These are phyloP conservation scores for Penicillium sp. DNA, from an alignment of 2,329 filamentous ascomycete genomes.

Conservation along the genomic window DNA sequence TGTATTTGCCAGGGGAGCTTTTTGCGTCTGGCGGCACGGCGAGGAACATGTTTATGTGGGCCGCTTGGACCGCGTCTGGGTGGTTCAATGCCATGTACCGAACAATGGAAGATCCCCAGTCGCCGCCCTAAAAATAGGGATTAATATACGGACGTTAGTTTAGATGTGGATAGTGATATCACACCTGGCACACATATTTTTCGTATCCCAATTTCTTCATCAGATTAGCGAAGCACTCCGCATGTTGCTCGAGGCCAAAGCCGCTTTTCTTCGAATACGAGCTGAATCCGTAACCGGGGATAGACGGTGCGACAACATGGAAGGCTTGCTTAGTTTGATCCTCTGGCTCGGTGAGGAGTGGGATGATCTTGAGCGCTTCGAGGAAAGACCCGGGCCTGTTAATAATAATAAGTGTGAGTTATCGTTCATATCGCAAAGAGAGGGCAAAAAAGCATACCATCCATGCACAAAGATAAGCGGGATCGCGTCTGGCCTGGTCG, in stretches of 20 bases:
- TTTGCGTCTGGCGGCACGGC: no score
- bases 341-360: conserved; percentile 28
- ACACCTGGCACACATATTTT: conserved; percentile 31
- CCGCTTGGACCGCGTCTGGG: conserved; percentile 25
- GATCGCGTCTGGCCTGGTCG: conserved; percentile 33
- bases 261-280: conserved; percentile 23
- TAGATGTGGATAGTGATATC: no score
- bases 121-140: no score
- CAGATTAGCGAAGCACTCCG: conserved; percentile 25
- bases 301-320: conserved; percentile 34
- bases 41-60: conserved; percentile 30
- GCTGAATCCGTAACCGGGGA: conserved; percentile 35
- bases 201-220: conserved; percentile 31
- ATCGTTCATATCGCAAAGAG: no score
- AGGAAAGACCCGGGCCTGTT: conserved; percentile 43
- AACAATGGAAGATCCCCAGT: conserved; percentile 32
- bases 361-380: conserved; percentile 37
- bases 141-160: no score
- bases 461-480: conserved; percentile 43
- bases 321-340: conserved; percentile 26
- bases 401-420: no score
- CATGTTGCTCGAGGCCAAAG: conserved; percentile 18
- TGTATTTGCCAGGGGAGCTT: no score
- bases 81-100: conserved; percentile 29
- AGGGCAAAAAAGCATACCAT: no score